Conservation (phyloP, 2,329 filamentous ascomycete genomes). For the Xylaria sp. region DNA sequence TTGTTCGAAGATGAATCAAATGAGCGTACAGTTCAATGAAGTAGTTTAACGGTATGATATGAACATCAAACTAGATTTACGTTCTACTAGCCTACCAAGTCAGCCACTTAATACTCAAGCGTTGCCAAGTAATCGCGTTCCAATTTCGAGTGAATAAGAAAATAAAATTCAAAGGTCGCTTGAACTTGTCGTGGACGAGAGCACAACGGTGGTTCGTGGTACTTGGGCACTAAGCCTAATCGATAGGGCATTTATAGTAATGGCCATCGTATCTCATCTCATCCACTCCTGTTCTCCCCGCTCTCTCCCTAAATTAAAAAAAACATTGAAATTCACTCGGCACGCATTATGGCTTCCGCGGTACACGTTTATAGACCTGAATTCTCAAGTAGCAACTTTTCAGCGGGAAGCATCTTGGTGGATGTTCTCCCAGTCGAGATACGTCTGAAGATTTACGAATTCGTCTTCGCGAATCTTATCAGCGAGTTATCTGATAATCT, state of each 20-base stretch:
- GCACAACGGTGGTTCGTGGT: neutral
- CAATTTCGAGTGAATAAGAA: no score
- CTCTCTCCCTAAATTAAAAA: neutral
- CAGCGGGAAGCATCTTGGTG: neutral
- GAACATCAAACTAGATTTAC: neutral
- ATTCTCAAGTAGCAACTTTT: neutral
- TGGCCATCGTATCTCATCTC: no score
- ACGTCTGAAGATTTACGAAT: slow-evolving; percentile 31
- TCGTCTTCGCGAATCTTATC: slow-evolving; percentile 25
- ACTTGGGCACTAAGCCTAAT: neutral
- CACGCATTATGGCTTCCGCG: neutral
- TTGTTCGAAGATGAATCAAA: neutral
- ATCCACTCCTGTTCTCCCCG: no score
- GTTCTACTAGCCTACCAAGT: neutral
- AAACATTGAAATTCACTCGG: neutral
- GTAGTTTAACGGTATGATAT: neutral
- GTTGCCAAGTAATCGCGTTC: no score
- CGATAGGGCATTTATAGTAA: no score
- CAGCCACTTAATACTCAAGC: neutral
- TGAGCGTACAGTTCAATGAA: neutral
- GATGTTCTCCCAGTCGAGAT: slow-evolving; percentile 24
- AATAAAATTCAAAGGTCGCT: no score
- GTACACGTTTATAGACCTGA: neutral
- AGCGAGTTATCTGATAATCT: slow-evolving; percentile 31
- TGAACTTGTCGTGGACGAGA: no score